Conservation (phyloP, 1,284 basidiomycete genomes). For the Peniophora sp. region DNA sequence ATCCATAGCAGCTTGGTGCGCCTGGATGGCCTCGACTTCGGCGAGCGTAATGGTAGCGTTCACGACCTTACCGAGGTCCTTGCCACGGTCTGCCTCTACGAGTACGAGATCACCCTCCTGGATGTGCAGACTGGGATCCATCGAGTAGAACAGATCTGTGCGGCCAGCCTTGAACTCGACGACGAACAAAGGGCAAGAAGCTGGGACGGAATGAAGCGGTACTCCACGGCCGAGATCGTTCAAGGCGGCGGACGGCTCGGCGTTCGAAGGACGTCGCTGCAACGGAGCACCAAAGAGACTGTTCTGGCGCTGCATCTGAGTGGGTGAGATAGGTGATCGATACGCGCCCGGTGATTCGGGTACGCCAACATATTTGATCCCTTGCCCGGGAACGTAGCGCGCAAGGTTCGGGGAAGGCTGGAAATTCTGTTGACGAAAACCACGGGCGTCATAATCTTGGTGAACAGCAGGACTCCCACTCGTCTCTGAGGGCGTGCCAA, state of each 20-base stretch:
- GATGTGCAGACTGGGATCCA: constrained; percentile 58
- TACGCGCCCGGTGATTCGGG: constrained; percentile 14
- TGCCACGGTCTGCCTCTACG: constrained; percentile 94
- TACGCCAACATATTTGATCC: constrained; percentile 51
- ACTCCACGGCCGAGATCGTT: constrained; percentile 85
- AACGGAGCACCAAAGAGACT: constrained; percentile 11
- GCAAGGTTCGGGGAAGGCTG: constrained; percentile 29
- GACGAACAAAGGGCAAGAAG: constrained; percentile 87
- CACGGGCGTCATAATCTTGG: constrained; percentile 10
- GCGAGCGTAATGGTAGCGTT: constrained; percentile 87
- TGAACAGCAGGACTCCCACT: constrained; percentile 25
- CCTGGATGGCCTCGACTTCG: constrained; percentile 88
- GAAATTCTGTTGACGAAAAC: not conserved
- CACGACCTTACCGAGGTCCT: constrained; percentile 85
- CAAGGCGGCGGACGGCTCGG: constrained; percentile 31
- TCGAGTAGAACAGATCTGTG: constrained; percentile 89
- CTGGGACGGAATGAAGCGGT: constrained; percentile 74
- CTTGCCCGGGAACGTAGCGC: constrained; percentile 56
- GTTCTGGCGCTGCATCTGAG: constrained; percentile 21
- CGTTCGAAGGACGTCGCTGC: constrained; percentile 46
- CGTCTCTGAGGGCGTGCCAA: constrained; percentile 53
- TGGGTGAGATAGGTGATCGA: constrained; percentile 25
- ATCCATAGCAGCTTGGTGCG: constrained; percentile 46
- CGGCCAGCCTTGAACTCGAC: constrained; percentile 97
- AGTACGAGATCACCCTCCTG: constrained; percentile 87